A percentile compares a stretch with the other conserved stretches of the same genome.
Conservation (phyloP, 2,329 filamentous ascomycete species). For the Cyclaneusma minus region DNA sequence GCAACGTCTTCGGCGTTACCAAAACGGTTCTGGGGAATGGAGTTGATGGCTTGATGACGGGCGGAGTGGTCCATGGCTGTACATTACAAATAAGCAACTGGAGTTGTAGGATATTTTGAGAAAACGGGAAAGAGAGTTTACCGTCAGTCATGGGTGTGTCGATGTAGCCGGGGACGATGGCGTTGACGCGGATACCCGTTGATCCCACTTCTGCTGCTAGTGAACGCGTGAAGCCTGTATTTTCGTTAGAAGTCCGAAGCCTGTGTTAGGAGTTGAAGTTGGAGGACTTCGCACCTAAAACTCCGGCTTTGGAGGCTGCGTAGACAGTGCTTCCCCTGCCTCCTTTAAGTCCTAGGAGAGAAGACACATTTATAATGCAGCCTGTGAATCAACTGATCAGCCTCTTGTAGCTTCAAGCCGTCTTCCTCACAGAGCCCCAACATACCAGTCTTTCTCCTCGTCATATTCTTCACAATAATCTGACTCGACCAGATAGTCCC, state of each 20-base stretch:
- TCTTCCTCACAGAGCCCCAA: slow-evolving; percentile 1
- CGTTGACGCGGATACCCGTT: slow-evolving; percentile 58
- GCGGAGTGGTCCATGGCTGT: slow-evolving; percentile 26
- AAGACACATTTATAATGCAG: slow-evolving; percentile 72
- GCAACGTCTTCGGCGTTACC: slow-evolving; percentile 59
- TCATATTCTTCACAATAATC: slow-evolving; percentile 31
- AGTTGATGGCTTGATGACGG: slow-evolving; percentile 19
- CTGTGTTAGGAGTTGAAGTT: slow-evolving; percentile 2
- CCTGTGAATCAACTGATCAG: slow-evolving; percentile 19
- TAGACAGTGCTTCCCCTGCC: slow-evolving; percentile 59
- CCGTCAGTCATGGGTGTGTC: slow-evolving; percentile 65
- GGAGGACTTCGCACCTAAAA: slow-evolving; percentile 49
- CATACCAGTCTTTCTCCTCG: slow-evolving; percentile 19
- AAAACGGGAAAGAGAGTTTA: slow-evolving; percentile 20
- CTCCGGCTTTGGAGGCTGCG: slow-evolving; percentile 65
- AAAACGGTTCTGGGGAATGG: slow-evolving; percentile 52
- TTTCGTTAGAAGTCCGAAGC: too few relatives aligned
- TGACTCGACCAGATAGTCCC: slow-evolving; percentile 49
- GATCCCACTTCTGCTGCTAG: slow-evolving; percentile 46
- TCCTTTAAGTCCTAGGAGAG: slow-evolving; percentile 54
- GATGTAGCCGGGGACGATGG: slow-evolving; percentile 71
- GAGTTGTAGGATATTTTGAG: not conserved
- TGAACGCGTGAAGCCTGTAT: slow-evolving; percentile 50
- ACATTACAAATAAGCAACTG: slow-evolving; percentile 1
- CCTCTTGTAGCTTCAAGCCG: not conserved